These are phyloP conservation scores for Canavalia gladiata DNA, from an alignment of 306 rosid species.

Conservation along the genomic window DNA sequence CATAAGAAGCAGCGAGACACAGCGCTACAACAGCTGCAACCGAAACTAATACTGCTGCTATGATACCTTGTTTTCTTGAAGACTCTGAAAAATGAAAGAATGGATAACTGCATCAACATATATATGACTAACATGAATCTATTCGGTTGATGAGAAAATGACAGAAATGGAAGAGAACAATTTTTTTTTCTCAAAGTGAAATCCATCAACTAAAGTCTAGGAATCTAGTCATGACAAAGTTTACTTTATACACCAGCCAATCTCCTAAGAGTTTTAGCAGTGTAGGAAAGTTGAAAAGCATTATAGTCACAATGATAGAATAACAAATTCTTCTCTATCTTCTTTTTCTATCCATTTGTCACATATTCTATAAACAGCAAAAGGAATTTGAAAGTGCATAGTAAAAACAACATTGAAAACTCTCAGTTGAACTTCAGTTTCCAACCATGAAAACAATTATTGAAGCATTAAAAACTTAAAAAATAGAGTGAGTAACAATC, in stretches of 20 bases:
- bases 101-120: background rate
- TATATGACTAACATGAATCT: no score
- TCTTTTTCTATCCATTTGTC: background rate
- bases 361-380: background rate
- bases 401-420: background rate
- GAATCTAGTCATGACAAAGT: background rate
- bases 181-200: background rate
- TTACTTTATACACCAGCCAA: background rate
- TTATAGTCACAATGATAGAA: background rate
- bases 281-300: background rate
- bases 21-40: constrained; percentile 15
- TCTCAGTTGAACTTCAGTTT: background rate
- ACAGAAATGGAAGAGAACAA: no score
- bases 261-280: background rate
- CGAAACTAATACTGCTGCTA: background rate
- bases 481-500: background rate
- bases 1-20: background rate
- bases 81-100: constrained; percentile 13
- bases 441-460: background rate
- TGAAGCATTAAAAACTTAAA: background rate
- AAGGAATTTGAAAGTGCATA: constrained; percentile 7
- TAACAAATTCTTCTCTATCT: constrained; percentile 8
- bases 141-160: no score
- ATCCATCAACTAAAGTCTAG: background rate
- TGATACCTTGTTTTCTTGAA: background rate